These are phyloP conservation scores for Vigna hirtella DNA, from an alignment of 306 rosid genomes.

Conservation along the genomic window DNA sequence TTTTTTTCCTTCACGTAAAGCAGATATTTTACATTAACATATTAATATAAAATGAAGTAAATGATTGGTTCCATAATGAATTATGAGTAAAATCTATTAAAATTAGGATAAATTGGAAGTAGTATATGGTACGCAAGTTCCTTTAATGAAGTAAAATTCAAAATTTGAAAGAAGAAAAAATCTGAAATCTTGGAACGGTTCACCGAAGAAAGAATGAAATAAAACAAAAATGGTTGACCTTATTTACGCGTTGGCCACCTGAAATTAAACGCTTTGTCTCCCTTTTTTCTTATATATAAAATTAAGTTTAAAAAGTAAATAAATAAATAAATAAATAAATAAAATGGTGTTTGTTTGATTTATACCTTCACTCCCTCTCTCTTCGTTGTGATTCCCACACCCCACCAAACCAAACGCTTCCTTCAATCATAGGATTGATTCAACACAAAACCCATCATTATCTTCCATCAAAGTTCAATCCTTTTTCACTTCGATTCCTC, in stretches of 20 bases:
- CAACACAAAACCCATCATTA: neutral
- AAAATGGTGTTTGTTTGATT: neutral
- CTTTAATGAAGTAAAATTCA: too few species aligned
- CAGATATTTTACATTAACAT: too few species aligned
- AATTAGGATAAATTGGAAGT: too few species aligned
- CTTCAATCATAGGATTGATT: neutral
- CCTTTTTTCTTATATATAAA: neutral
- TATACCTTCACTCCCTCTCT: neutral
- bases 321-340: neutral
- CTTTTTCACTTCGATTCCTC: slow-evolving; percentile 14
- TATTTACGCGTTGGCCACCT: neutral
- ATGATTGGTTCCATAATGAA: too few species aligned
- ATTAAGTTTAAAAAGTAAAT: neutral
- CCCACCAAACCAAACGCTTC: slow-evolving; percentile 26
- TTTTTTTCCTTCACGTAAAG: too few species aligned
- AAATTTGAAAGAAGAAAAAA: neutral
- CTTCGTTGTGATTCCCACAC: neutral
- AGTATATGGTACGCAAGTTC: too few species aligned
- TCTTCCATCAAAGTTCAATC: neutral
- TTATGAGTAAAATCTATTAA: too few species aligned
- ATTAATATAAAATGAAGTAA: too few species aligned
- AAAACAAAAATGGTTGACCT: neutral
- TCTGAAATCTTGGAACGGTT: neutral
- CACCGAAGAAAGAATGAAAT: neutral
- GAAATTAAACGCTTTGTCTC: neutral